Evolutionary conservation across 2,329 filamentous ascomycete genomes (phyloP).

Genomic region (Venturiaceae sp.): DNA sequence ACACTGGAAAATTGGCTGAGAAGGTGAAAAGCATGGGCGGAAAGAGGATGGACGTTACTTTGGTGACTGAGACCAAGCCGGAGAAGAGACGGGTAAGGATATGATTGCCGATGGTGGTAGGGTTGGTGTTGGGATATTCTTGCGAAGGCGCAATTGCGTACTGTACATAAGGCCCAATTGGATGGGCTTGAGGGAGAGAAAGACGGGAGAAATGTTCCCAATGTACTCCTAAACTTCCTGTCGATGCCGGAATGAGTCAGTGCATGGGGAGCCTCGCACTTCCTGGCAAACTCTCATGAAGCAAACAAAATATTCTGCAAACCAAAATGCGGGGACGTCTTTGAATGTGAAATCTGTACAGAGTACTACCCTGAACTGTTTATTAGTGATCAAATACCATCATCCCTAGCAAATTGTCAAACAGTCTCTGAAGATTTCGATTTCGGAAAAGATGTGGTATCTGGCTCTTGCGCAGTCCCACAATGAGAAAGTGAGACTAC

Average conservation of each 20-base stretch:
- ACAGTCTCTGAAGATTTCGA: too few relatives aligned
- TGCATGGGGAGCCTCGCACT: background rate
- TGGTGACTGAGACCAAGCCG: background rate
- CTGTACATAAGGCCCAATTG: background rate
- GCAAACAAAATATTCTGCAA: too few relatives aligned
- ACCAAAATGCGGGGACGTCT: too few relatives aligned
- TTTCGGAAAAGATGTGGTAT: too few relatives aligned
- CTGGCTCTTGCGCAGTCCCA: too few relatives aligned
- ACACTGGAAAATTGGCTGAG: constrained; percentile 54
- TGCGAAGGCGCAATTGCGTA: background rate
- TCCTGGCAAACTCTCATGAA: too few relatives aligned
- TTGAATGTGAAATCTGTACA: too few relatives aligned
- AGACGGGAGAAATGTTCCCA: background rate
- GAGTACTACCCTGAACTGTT: too few relatives aligned
- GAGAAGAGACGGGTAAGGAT: background rate
- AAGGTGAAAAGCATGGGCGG: constrained; percentile 68
- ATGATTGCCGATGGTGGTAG: background rate
- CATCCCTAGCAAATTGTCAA: too few relatives aligned
- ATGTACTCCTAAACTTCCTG: too few relatives aligned
- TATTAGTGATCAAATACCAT: too few relatives aligned
- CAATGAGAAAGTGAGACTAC: too few relatives aligned
- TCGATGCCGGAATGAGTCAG: background rate
- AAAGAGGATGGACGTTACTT: constrained; percentile 39
- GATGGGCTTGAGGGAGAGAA: background rate
- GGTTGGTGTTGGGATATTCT: background rate